Conservation (phyloP, 192 early-diverging fungal genomes). For the Mortierella antarctica region DNA sequence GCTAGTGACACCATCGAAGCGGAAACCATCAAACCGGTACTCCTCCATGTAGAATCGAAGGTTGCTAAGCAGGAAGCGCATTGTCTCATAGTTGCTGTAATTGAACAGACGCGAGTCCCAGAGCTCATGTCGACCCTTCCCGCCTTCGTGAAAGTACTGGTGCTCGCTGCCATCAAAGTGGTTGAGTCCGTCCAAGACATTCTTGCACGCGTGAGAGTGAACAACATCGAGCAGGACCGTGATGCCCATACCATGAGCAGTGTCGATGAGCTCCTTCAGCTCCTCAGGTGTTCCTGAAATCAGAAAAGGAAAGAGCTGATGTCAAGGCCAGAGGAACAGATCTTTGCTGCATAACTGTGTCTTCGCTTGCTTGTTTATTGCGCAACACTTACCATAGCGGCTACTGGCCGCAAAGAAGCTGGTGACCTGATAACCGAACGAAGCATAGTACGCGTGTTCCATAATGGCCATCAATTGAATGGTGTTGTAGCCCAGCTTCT, state of each 20-base stretch:
- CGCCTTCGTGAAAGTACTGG: slow-evolving; percentile 95
- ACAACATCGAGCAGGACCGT: slow-evolving; percentile 93
- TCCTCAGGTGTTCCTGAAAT: slow-evolving; percentile 83
- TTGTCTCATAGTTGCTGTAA: slow-evolving; percentile 90
- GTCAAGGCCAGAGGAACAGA: background rate
- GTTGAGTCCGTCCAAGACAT: slow-evolving; percentile 94
- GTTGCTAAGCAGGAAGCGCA: slow-evolving; percentile 96
- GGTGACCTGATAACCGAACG: slow-evolving; percentile 98
- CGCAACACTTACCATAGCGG: slow-evolving; percentile 74
- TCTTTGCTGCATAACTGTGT: background rate
- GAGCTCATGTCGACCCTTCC: slow-evolving; percentile 86
- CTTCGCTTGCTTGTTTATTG: background rate
- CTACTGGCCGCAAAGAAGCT: slow-evolving; percentile 95
- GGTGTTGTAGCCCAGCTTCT: slow-evolving; percentile 83
- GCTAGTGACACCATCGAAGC: slow-evolving; percentile 97
- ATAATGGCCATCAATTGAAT: slow-evolving; percentile 94
- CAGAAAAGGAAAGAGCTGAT: background rate
- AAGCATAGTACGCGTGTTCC: slow-evolving; percentile 99
- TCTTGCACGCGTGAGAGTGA: slow-evolving; percentile 97
- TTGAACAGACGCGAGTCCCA: slow-evolving; percentile 98
- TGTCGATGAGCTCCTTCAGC: slow-evolving; percentile 90
- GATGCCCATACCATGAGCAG: slow-evolving; percentile 90
- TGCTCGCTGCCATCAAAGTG: slow-evolving; percentile 96
- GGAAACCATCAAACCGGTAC: slow-evolving; percentile 95
- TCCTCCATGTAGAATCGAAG: slow-evolving; percentile 93